Evolutionary conservation across 495 filamentous ascomycete species (phyloP).

Genomic region (Podospora didyma): DNA sequence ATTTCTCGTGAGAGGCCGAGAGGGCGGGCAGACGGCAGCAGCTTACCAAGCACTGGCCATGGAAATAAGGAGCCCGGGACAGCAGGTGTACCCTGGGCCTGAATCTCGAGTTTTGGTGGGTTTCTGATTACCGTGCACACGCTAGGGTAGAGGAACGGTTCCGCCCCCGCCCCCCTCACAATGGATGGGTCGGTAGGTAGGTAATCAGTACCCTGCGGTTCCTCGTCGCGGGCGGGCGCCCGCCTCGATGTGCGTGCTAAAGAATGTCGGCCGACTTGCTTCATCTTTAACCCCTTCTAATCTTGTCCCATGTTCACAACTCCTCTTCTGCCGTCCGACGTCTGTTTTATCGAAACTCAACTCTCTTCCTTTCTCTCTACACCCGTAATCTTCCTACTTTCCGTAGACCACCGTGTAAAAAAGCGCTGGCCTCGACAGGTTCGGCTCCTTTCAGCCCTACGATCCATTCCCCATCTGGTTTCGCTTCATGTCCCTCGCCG

Average conservation of each 20-base stretch:
- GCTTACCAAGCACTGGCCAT: background rate
- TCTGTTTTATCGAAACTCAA: too few species aligned
- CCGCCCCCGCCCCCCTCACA: conserved; percentile 6
- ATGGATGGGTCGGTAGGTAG: too few species aligned
- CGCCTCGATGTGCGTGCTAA: background rate
- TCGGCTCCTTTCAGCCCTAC: too few species aligned
- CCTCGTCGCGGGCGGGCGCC: background rate
- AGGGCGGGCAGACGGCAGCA: background rate
- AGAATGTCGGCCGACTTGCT: background rate
- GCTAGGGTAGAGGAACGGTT: background rate
- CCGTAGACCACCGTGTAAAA: background rate
- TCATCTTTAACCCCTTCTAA: background rate
- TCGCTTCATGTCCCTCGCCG: background rate
- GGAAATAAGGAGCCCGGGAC: background rate
- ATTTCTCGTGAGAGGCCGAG: background rate
- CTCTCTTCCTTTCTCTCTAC: background rate
- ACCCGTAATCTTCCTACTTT: background rate
- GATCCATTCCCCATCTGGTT: too few species aligned
- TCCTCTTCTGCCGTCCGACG: too few species aligned
- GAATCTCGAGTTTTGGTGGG: background rate
- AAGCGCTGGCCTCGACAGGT: too few species aligned
- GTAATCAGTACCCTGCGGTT: background rate
- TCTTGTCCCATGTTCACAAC: background rate
- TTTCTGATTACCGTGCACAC: conserved; percentile 6
- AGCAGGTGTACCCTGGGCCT: background rate